phyloP scores from a whole-genome alignment of 2,329 filamentous ascomycete genomes.

The Aspergillus phoenicis region DNA sequence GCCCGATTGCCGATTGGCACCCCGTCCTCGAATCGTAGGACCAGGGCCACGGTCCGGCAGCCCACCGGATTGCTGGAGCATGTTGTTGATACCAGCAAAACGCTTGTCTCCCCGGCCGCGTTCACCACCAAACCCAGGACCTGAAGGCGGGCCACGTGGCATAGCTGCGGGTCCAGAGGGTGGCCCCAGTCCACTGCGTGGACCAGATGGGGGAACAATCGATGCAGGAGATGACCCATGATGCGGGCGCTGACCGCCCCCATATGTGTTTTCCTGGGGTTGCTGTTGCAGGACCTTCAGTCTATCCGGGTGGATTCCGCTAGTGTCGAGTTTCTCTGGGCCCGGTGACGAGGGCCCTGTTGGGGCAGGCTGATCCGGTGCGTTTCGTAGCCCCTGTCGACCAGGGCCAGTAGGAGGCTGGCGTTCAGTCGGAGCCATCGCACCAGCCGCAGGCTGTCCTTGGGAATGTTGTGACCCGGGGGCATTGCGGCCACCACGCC shows the following conservation, averaged over 20 bases:
- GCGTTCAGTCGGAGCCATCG: constrained; percentile 36
- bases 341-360: constrained; percentile 37
- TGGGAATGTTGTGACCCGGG: constrained; percentile 30
- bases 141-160: constrained; percentile 41
- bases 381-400: constrained; percentile 40
- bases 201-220: constrained; percentile 44
- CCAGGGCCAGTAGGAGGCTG: constrained; percentile 49
- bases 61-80: constrained; percentile 49
- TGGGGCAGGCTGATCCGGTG: constrained; percentile 34
- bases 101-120: constrained; percentile 50
- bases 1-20: constrained; percentile 38
- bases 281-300: constrained; percentile 48
- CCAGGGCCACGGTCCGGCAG: constrained; percentile 37
- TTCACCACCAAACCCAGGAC: constrained; percentile 39
- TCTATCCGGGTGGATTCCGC: constrained; percentile 59
- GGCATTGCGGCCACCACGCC: constrained; percentile 44
- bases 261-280: constrained; percentile 24
- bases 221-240: constrained; percentile 29
- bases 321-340: constrained; percentile 38
- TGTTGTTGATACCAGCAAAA: constrained; percentile 50
- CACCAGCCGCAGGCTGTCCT: constrained; percentile 25
- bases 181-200: constrained; percentile 39
- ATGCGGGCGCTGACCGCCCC: constrained; percentile 24
- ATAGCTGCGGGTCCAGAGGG: constrained; percentile 40
- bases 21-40: constrained; percentile 44